phyloP scores from a whole-genome alignment of 225 moss, liverwort and hornwort species.

The Pseudoscleropodium purum region DNA sequence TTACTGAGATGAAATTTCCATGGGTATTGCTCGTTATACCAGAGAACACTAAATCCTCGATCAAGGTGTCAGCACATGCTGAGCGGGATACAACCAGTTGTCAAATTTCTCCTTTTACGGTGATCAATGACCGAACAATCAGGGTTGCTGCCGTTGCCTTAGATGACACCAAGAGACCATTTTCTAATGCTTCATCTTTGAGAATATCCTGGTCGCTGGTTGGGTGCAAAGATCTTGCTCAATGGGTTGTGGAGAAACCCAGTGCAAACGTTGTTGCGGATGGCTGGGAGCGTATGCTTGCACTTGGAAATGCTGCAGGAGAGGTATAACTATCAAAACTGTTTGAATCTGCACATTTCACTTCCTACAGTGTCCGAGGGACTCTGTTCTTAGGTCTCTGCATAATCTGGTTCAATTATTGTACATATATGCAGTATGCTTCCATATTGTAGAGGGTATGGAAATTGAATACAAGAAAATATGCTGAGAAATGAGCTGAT shows the following conservation, averaged over 20 bases:
- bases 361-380: not conserved
- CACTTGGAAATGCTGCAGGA: conserved; percentile 62
- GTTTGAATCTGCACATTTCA: not conserved
- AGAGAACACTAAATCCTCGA: conserved; percentile 58
- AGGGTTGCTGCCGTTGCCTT: conserved; percentile 77
- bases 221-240: conserved; percentile 53
- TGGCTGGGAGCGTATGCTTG: conserved; percentile 66
- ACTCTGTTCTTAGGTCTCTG: not conserved
- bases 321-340: conserved; percentile 32
- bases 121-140: conserved; percentile 68
- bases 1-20: not conserved
- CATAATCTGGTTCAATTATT: not conserved
- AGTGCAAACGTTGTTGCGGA: conserved; percentile 7
- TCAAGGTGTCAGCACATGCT: conserved; percentile 57
- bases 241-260: conserved; percentile 42
- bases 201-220: conserved; percentile 42
- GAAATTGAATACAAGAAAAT: not conserved
- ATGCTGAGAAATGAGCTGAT: not conserved
- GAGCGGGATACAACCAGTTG: conserved; percentile 50
- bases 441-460: not conserved
- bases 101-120: conserved; percentile 51
- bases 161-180: conserved; percentile 39
- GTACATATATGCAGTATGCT: not conserved
- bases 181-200: conserved; percentile 87
- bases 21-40: not conserved